phyloP scores from a whole-genome alignment of 2,329 filamentous ascomycete genomes.

The Pseudocercospora pini-densiflorae region DNA sequence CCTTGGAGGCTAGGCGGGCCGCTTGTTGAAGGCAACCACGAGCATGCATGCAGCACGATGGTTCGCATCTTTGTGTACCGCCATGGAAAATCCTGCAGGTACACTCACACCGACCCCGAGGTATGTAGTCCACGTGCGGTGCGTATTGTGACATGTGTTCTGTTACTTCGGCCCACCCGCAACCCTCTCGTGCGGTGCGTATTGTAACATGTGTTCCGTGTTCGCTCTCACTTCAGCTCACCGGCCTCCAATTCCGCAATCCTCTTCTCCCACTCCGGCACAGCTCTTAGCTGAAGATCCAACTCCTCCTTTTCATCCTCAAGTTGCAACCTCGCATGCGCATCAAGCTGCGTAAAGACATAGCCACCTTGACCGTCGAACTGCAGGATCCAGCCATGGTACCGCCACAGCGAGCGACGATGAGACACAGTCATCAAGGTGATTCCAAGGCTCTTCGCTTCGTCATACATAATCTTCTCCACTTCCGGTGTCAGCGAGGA shows the following conservation, averaged over 20 bases:
- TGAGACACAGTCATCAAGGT: slow-evolving; percentile 98
- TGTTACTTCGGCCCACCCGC: no score
- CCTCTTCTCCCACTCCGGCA: slow-evolving; percentile 85
- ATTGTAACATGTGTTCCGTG: no score
- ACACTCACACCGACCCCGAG: not conserved
- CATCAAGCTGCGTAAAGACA: slow-evolving; percentile 87
- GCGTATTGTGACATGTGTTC: not conserved
- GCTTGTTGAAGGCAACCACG: not conserved
- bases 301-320: slow-evolving; percentile 98
- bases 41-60: not conserved
- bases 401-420: slow-evolving; percentile 90
- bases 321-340: slow-evolving; percentile 78
- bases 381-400: slow-evolving; percentile 91
- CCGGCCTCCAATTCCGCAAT: slow-evolving; percentile 70
- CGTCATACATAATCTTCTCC: slow-evolving; percentile 96
- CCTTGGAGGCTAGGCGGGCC: not conserved
- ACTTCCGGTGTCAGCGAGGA: slow-evolving; percentile 93
- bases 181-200: no score
- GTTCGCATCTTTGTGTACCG: not conserved
- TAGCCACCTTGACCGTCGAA: slow-evolving; percentile 95
- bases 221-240: slow-evolving; percentile 9
- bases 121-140: no score
- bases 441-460: slow-evolving; percentile 86
- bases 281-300: slow-evolving; percentile 79
- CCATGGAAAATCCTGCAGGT: not conserved